phyloP scores from a whole-genome alignment of 2,329 filamentous ascomycete genomes.

The Pseudogymnoascus sp. region DNA sequence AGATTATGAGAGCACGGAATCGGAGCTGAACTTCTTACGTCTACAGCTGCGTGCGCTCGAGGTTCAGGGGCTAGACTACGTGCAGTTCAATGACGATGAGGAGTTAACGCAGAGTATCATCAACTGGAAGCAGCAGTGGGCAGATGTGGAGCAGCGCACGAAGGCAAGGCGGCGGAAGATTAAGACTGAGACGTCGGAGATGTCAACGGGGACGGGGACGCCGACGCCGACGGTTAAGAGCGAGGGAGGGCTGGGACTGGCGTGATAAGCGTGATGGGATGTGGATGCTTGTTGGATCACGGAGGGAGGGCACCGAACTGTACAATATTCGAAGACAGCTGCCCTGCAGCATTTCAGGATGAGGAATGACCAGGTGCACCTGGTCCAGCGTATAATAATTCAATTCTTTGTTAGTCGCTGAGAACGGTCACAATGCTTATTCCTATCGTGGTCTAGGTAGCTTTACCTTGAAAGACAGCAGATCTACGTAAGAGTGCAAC shows the following conservation, averaged over 20 bases:
- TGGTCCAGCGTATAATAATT: not conserved
- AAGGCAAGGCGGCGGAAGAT: slow-evolving; percentile 19
- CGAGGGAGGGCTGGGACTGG: not conserved
- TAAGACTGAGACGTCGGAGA: not conserved
- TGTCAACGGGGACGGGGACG: not conserved
- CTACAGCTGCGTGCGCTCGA: slow-evolving; percentile 57
- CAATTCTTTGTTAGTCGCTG: not conserved
- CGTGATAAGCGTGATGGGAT: not conserved
- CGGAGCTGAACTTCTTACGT: slow-evolving; percentile 52
- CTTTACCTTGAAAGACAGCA: not conserved
- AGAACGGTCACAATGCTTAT: not conserved
- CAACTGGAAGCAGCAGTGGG: slow-evolving; percentile 55
- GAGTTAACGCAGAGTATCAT: slow-evolving; percentile 52
- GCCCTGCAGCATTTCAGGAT: not conserved
- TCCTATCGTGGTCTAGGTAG: not conserved
- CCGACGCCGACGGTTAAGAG: not conserved
- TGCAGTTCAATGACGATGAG: slow-evolving; percentile 43
- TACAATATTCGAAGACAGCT: not conserved
- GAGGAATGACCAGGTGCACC: not conserved
- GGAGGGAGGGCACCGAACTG: not conserved
- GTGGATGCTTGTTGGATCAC: not conserved
- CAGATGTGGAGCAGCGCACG: slow-evolving; percentile 38
- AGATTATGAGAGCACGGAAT: slow-evolving; percentile 48
- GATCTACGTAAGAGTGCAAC: not conserved
- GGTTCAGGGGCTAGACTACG: slow-evolving; percentile 43